Percentiles rank a stretch among this genome's conserved stretches.
Evolutionary conservation across 306 rosid species (phyloP).

Genomic region (Lathyrus tuberosus): DNA sequence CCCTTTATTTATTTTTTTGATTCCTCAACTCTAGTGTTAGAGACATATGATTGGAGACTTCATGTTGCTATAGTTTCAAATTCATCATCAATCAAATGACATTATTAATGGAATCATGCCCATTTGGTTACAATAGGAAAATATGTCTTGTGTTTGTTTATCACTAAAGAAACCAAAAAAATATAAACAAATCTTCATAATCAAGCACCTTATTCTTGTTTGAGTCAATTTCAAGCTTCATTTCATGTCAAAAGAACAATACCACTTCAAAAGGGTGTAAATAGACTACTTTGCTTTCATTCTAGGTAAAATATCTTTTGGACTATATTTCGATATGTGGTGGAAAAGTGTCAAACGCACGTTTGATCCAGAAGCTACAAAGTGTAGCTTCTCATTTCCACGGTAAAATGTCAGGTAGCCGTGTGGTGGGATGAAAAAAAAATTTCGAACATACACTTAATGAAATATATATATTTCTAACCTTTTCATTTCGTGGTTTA

Average conservation of each 20-base stretch:
- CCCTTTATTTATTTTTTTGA: not conserved
- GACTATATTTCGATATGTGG: too few species aligned
- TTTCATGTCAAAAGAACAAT: slow-evolving; percentile 2
- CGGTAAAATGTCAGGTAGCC: too few species aligned
- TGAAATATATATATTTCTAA: not conserved
- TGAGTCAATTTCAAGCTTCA: slow-evolving; percentile 32
- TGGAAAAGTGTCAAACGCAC: too few species aligned
- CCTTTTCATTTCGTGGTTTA: too few species aligned
- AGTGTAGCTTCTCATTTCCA: too few species aligned
- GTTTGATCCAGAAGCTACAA: too few species aligned
- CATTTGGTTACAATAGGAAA: slow-evolving; percentile 21
- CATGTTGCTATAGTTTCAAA: slow-evolving; percentile 14
- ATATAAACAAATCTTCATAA: slow-evolving; percentile 1
- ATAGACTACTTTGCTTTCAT: slow-evolving; percentile 3
- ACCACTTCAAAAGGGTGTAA: not conserved
- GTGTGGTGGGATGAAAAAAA: too few species aligned
- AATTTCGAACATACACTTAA: too few species aligned
- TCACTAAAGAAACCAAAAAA: slow-evolving; percentile 11
- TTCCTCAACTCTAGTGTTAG: slow-evolving; percentile 34
- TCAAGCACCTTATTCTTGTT: slow-evolving; percentile 25
- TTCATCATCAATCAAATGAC: slow-evolving; percentile 27
- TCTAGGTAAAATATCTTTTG: slow-evolving; percentile 10
- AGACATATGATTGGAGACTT: slow-evolving; percentile 37
- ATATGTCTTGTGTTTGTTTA: slow-evolving; percentile 27
- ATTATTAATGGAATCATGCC: slow-evolving; percentile 21